Conservation (phyloP, 2,329 filamentous ascomycete species). For the Westerdykella aurantiaca region DNA sequence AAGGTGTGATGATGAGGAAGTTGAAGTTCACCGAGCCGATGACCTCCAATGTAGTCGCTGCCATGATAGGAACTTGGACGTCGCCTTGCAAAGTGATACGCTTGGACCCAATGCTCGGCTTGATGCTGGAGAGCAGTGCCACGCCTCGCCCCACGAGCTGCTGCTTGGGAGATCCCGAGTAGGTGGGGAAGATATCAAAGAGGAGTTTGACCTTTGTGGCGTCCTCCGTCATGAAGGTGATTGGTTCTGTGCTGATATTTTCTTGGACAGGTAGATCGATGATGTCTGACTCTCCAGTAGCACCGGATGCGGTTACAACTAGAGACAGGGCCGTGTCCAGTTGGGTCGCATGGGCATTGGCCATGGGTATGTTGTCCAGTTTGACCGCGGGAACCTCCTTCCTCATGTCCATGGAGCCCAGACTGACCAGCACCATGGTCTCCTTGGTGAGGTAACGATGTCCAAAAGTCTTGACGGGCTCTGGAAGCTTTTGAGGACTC, state of each 20-base stretch:
- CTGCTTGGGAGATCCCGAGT: constrained; percentile 70
- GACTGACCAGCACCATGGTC: constrained; percentile 82
- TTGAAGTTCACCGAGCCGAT: constrained; percentile 97
- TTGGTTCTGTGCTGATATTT: constrained; percentile 86
- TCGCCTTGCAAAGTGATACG: constrained; percentile 92
- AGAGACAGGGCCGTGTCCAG: constrained; percentile 90
- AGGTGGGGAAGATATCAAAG: constrained; percentile 94
- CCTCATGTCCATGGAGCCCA: constrained; percentile 91
- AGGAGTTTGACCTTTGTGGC: constrained; percentile 76
- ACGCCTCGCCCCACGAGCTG: constrained; percentile 83
- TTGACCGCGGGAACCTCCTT: constrained; percentile 75
- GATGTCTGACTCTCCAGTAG: constrained; percentile 77
- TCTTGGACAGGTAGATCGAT: constrained; percentile 93
- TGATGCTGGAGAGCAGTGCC: constrained; percentile 79
- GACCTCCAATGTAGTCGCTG: constrained; percentile 73
- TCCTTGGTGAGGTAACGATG: constrained; percentile 89
- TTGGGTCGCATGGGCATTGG: constrained; percentile 84
- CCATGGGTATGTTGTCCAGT: constrained; percentile 80
- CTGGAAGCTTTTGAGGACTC: constrained; percentile 49
- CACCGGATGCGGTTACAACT: constrained; percentile 79
- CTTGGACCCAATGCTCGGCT: constrained; percentile 73
- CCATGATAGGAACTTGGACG: constrained; percentile 84
- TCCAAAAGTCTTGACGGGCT: constrained; percentile 90
- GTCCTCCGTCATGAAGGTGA: constrained; percentile 79
- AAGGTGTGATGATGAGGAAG: constrained; percentile 90